phyloP scores from a whole-genome alignment of 1,284 basidiomycete genomes.

The Ceratobasidium sp. region DNA sequence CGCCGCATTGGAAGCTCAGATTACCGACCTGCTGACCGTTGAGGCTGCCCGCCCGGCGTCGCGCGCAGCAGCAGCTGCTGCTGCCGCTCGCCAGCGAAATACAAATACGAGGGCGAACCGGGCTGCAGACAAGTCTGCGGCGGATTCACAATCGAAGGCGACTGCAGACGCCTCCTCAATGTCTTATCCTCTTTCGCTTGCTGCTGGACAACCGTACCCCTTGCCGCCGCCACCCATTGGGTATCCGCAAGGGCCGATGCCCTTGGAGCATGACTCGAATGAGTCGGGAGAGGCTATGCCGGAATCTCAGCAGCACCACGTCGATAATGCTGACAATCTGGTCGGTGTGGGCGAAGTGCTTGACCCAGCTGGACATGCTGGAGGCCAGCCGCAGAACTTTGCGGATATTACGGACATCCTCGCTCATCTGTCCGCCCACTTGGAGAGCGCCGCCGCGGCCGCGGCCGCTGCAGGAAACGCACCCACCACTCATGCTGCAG shows the following conservation, averaged over 20 bases:
- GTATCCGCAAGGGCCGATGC: conserved; percentile 13
- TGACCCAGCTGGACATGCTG: conserved; percentile 49
- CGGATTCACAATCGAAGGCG: conserved; percentile 1
- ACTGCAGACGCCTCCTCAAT: conserved; percentile 7
- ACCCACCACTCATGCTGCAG: conserved; percentile 10
- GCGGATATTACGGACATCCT: conserved; percentile 79
- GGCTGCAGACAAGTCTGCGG: not conserved
- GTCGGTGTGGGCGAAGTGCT: conserved; percentile 19
- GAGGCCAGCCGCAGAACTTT: conserved; percentile 53
- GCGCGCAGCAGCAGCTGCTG: conserved; percentile 25
- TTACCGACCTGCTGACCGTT: conserved; percentile 28
- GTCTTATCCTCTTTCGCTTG: conserved; percentile 31
- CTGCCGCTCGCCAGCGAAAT: conserved; percentile 31
- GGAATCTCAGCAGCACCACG: not conserved
- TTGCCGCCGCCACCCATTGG: conserved; percentile 23
- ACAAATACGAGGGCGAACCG: not conserved
- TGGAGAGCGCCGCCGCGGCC: conserved; percentile 58
- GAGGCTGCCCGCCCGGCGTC: conserved; percentile 7
- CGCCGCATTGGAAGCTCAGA: conserved; percentile 35
- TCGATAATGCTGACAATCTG: not conserved
- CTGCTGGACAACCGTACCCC: conserved; percentile 19
- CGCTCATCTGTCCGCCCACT: conserved; percentile 72
- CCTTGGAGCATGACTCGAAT: conserved; percentile 15
- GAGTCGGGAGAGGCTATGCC: not conserved
- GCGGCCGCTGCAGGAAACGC: conserved; percentile 37